Percentiles rank a stretch among this genome's conserved stretches.
Evolutionary conservation across 768 basidiomycete species (phyloP).

Genomic region (Asterophora lycoperdoides): DNA sequence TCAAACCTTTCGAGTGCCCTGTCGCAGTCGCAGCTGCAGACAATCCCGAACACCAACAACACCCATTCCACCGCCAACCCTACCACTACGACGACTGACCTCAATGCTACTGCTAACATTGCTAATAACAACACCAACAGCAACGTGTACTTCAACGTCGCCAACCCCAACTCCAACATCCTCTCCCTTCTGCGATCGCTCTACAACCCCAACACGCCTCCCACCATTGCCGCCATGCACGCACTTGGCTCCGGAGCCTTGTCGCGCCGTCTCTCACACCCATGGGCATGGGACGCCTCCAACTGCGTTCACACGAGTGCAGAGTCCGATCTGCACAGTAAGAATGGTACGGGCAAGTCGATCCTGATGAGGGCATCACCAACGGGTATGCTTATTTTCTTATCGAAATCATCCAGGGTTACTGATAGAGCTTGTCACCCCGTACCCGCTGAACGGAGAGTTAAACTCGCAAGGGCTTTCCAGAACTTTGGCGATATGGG

Average conservation of each 20-base stretch:
- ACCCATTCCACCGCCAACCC: no score
- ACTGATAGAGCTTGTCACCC: no score
- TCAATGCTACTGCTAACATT: background rate
- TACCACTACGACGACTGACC: no score
- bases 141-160: no score
- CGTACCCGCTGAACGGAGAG: no score
- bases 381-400: conserved; percentile 51
- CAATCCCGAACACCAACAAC: no score
- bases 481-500: conserved; percentile 12
- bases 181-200: conserved; percentile 26
- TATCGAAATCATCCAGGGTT: conserved; percentile 14
- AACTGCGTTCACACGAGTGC: conserved; percentile 2
- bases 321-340: conserved; percentile 82
- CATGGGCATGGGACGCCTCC: conserved; percentile 35
- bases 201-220: conserved; percentile 25
- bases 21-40: background rate
- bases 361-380: conserved; percentile 90
- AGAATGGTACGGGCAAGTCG: conserved; percentile 98
- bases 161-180: background rate
- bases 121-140: conserved; percentile 12
- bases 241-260: background rate
- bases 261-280: conserved; percentile 10
- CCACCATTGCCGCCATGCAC: background rate
- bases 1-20: conserved; percentile 46
- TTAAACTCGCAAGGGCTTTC: conserved; percentile 12